Base-by-base conservation (phyloP, 306 rosid genomes). In the Dalbergia oliveri region DNA sequence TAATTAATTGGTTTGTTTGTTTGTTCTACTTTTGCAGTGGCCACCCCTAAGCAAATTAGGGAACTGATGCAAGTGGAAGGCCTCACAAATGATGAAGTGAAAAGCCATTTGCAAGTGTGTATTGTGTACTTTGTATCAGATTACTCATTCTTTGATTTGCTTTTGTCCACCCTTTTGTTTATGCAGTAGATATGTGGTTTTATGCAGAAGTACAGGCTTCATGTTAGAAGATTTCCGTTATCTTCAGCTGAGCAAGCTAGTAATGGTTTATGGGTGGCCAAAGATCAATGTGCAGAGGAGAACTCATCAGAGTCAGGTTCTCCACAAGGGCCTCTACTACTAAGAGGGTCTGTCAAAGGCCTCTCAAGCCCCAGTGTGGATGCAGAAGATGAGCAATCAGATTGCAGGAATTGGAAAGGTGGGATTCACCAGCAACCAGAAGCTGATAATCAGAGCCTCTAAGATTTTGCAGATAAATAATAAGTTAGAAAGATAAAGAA, bases 1-100 rank as follows among this genome's bases (percentile, higher is more conserved):
- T 77, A 66, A 79, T 63, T 67, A 54, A 16, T 54, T 26, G 31
- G 31, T 26, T 51, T 70, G 72, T 76, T 51, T 70, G 72, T 76
- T 61, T 34, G 39, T 69, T 86, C 82, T 0, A 66, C 14, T 86
- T 66, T 73, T 76, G 87, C 88, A 92, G 98, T 78, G 80, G 98
- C 98, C 44, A 92, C 98, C 8, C 98, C 98, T n/a, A 94, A 92
- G 79, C 97, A 94, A 80, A 94, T 94, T 60, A 91, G 94, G 83
- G 98, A 94, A 71, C 77, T 91, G 76, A 92, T 94, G 98, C 88
- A 87, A 50, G 97, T 94, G 61, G 94, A 88, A 12, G 94, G 92
- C 45, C 91, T 94, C 0, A 92, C 98, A 75, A 94, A 94, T 77
- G 98, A 94, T 86, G 98, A 94, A 88, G 98, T 94, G 69, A 94